These are phyloP conservation scores for Hymenotorrendiella dingleyae DNA, from an alignment of 2,329 filamentous ascomycete species.

Conservation along the genomic window DNA sequence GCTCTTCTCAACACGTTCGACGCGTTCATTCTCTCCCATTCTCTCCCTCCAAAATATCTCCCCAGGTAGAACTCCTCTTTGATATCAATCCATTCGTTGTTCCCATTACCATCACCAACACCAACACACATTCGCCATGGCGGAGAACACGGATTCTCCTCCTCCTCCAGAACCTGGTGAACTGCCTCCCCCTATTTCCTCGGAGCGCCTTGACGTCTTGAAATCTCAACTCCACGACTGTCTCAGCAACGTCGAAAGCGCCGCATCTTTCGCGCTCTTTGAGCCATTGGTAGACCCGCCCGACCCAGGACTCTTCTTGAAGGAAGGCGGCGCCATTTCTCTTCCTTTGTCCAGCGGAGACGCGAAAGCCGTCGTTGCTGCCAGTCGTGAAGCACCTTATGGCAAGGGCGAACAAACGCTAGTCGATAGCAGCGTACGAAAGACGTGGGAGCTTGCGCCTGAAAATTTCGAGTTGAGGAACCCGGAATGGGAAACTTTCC, in stretches of 20 bases:
- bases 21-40: no score
- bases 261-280: conserved; percentile 13
- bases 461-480: conserved; percentile 34
- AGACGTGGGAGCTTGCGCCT: conserved; percentile 39
- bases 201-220: no score
- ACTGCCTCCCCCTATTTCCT: no score
- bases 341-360: conserved; percentile 24
- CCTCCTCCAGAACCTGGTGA: no score
- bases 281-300: conserved; percentile 1
- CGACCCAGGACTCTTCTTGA: conserved; percentile 23
- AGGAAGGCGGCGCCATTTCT: conserved; percentile 15
- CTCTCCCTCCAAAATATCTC: no score
- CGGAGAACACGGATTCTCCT: no score
- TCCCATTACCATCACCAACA: no score
- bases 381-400: conserved; percentile 30
- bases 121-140: no score
- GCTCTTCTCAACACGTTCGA: no score
- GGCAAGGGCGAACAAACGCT: conserved; percentile 36
- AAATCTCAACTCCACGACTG: conserved; percentile 13
- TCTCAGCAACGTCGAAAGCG: conserved; percentile 11
- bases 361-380: conserved; percentile 16
- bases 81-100: no score
- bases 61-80: no score
- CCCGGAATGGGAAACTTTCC: conserved; percentile 30
- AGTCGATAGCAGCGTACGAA: conserved; percentile 36